Conservation (phyloP, 2,329 filamentous ascomycete species). For the Alternaria sp. region DNA sequence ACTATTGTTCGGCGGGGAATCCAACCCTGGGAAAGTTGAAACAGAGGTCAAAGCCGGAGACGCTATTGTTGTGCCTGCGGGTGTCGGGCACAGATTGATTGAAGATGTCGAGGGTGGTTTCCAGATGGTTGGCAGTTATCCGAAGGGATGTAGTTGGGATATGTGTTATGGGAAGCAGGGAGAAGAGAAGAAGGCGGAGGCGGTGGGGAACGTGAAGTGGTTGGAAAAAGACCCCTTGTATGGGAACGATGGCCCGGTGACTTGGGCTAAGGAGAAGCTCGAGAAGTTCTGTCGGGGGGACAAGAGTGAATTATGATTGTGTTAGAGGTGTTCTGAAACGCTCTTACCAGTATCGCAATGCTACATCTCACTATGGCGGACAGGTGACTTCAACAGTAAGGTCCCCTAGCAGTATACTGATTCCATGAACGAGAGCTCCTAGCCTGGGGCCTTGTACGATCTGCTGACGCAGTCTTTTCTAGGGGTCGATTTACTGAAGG, state of each 20-base stretch:
- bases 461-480: too few relatives aligned
- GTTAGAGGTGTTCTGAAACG: rapidly evolving
- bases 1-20: slow-evolving; percentile 72
- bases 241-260: slow-evolving; percentile 35
- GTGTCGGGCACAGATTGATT: slow-evolving; percentile 69
- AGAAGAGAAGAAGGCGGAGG: slow-evolving; percentile 62
- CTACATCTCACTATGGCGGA: too few relatives aligned
- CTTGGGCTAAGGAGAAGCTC: slow-evolving; percentile 34
- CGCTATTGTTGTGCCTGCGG: slow-evolving; percentile 71
- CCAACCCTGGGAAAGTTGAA: slow-evolving; percentile 66
- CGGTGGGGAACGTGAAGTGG: slow-evolving; percentile 63
- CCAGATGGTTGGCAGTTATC: slow-evolving; percentile 74
- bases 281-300: slow-evolving; percentile 7
- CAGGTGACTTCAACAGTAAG: too few relatives aligned
- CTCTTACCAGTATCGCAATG: rapidly evolving
- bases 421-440: too few relatives aligned
- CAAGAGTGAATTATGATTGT: slow-evolving; percentile 11
- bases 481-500: neutral
- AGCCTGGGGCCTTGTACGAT: too few relatives aligned
- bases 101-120: slow-evolving; percentile 66
- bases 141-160: slow-evolving; percentile 66
- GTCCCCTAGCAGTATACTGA: too few relatives aligned
- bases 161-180: slow-evolving; percentile 71
- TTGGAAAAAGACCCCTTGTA: slow-evolving; percentile 66
- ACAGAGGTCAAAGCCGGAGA: slow-evolving; percentile 65